Evolutionary conservation across 805 yeast genomes (phyloP).

Genomic region (Groenewaldozyma salmanticensis): DNA sequence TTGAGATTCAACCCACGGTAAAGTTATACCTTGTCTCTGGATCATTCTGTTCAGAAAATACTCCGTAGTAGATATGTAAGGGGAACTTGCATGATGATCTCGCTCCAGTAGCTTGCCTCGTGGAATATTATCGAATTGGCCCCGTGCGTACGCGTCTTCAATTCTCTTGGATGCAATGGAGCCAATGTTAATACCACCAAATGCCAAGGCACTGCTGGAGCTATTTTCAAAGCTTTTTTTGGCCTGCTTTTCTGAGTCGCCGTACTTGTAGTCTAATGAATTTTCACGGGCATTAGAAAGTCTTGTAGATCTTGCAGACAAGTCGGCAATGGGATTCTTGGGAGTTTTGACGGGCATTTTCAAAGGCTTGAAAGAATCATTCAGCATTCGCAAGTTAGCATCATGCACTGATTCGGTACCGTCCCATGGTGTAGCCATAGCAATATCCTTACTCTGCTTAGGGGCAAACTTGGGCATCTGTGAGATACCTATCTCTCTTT

Average conservation of each 20-base stretch:
- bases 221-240: conserved; percentile 24
- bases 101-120: conserved; percentile 53
- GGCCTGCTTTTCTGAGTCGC: conserved; percentile 28
- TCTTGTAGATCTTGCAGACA: conserved; percentile 24
- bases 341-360: conserved; percentile 10
- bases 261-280: conserved; percentile 52
- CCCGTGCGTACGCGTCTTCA: conserved; percentile 62
- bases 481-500: conserved; percentile 32
- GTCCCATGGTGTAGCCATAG: conserved; percentile 46
- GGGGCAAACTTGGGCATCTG: conserved; percentile 37
- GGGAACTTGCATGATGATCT: conserved; percentile 35
- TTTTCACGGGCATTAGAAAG: conserved; percentile 53
- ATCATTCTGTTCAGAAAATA: conserved; percentile 72
- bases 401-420: conserved; percentile 44
- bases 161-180: conserved; percentile 69
- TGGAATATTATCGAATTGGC: conserved; percentile 53
- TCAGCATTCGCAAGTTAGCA: conserved; percentile 42
- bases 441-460: conserved; percentile 38
- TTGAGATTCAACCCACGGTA: conserved; percentile 88
- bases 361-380: conserved; percentile 27
- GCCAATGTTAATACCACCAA: conserved; percentile 42
- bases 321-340: too few species aligned
- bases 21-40: conserved; percentile 61
- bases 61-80: conserved; percentile 57
- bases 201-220: conserved; percentile 14